Evolutionary conservation across 2,329 filamentous ascomycete species (phyloP).

Genomic region (Grosmannia clavigera): DNA sequence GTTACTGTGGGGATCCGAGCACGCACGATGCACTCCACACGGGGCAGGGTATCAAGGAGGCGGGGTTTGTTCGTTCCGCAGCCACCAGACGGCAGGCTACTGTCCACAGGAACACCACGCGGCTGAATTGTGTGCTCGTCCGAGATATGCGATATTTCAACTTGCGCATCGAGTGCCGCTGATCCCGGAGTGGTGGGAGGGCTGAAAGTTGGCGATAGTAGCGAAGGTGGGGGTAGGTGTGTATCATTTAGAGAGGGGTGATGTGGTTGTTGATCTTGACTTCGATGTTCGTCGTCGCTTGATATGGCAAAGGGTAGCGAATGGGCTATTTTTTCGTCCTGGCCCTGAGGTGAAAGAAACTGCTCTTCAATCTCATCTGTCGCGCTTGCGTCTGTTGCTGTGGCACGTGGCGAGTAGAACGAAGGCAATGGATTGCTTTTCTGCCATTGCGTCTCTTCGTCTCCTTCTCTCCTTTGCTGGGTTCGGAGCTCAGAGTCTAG

Average conservation of each 20-base stretch:
- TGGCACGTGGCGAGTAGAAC: conserved; percentile 11
- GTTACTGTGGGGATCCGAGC: conserved; percentile 87
- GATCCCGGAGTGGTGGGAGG: conserved; percentile 54
- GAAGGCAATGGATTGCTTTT: conserved; percentile 5
- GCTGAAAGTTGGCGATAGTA: conserved; percentile 78
- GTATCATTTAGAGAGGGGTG: not conserved
- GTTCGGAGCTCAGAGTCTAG: not conserved
- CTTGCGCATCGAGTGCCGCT: conserved; percentile 18
- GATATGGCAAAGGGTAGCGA: not conserved
- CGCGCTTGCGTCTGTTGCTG: conserved; percentile 8
- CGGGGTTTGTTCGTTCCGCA: conserved; percentile 55
- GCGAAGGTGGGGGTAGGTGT: conserved; percentile 43
- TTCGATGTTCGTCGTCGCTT: not conserved
- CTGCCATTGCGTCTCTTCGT: not conserved
- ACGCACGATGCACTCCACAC: conserved; percentile 87
- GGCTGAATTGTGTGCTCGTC: conserved; percentile 18
- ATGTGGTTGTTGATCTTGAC: not conserved
- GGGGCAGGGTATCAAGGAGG: conserved; percentile 62
- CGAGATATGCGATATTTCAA: not conserved
- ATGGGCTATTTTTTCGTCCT: not conserved
- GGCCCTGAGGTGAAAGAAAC: not conserved
- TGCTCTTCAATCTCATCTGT: conserved; percentile 7
- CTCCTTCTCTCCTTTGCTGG: not conserved
- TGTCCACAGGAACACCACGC: conserved; percentile 47
- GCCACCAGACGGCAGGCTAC: conserved; percentile 42